A percentile compares a stretch with the other conserved stretches of the same genome.
These are phyloP conservation scores for Eremothecium sinecaudum DNA, from an alignment of 1,139 yeast genomes.

Conservation along the genomic window DNA sequence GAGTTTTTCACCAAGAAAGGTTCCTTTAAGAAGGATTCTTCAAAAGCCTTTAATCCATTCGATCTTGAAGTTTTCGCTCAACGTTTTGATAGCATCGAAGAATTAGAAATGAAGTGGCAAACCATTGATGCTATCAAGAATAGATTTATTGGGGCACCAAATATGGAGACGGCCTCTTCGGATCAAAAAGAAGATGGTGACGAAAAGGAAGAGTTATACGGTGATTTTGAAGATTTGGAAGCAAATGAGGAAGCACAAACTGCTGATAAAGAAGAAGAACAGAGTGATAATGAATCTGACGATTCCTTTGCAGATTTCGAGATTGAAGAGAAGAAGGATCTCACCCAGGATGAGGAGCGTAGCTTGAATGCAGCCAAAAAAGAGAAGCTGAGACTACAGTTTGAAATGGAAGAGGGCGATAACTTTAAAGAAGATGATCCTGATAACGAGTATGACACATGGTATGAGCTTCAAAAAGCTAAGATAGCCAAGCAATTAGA, in stretches of 20 bases:
- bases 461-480: conserved; percentile 96
- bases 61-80: conserved; percentile 32
- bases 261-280: conserved; percentile 28
- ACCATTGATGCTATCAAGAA: conserved; percentile 39
- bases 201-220: conserved; percentile 51
- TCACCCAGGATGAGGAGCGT: conserved; percentile 61
- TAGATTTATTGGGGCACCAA: conserved; percentile 65
- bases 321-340: conserved; percentile 35
- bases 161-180: conserved; percentile 32
- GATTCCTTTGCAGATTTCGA: conserved; percentile 53
- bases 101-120: conserved; percentile 46
- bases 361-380: conserved; percentile 78
- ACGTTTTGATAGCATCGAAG: conserved; percentile 40
- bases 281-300: conserved; percentile 30
- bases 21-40: conserved; percentile 13
- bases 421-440: conserved; percentile 68
- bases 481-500: conserved; percentile 94
- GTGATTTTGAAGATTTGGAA: conserved; percentile 76
- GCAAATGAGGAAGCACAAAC: conserved; percentile 21
- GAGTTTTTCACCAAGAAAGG: conserved; percentile 53
- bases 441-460: conserved; percentile 74
- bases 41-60: conserved; percentile 13
- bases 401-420: conserved; percentile 79
- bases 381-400: conserved; percentile 77
- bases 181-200: conserved; percentile 35